Evolutionary conservation across 768 basidiomycete species (phyloP), one percentile per base, ranked within the genome.

Genomic region (Harrya chromipes): DNA sequence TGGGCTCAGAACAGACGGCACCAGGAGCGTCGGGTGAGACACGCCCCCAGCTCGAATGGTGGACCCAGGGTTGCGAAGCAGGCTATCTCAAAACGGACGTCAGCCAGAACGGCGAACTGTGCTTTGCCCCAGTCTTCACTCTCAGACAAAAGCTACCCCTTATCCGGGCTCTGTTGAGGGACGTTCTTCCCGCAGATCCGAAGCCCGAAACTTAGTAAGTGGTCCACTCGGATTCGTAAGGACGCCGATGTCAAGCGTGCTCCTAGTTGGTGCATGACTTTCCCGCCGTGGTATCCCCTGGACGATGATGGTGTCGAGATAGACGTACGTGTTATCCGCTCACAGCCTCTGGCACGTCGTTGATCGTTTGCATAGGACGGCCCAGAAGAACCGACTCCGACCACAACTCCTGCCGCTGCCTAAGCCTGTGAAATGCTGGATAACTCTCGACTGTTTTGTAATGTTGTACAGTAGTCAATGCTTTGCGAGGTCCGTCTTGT

Each of bases 191-290:
- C 16, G 53, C 55, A 3, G 46, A 48, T 6, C 55, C 55, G 4
- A 16, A 43, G 6, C 53, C 53, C 6, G 52, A 56, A 4, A 43
- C 45, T 38, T 56, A 45, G 55, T 56, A 16, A 46, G 55, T 49
- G 35, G 23, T 27, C 4, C 10, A 7, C 8, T 7, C 8, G 6
- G 10, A 27, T 27, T 27, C 27, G 10, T 11, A 27, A 10, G 27
- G 27, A 27, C 27, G 27, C 27, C 10, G 8, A 27, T 27, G 9
- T 27, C 8, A 7, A 27, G 6, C 9, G 27, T 7, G 27, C 10
- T 27, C 4, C 8, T 39, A 56, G 55, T 21, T 56, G 55, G 55
- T 41, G 43, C 13, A 53, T 35, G 37, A 53, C 53, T 8, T 43
- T 36, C 29, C 47, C 27, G 8, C 55, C 55, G 17, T 56, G 55